These are phyloP conservation scores for Polygonum maritimum DNA, from an alignment of 148 eudicot species.

Conservation along the genomic window DNA sequence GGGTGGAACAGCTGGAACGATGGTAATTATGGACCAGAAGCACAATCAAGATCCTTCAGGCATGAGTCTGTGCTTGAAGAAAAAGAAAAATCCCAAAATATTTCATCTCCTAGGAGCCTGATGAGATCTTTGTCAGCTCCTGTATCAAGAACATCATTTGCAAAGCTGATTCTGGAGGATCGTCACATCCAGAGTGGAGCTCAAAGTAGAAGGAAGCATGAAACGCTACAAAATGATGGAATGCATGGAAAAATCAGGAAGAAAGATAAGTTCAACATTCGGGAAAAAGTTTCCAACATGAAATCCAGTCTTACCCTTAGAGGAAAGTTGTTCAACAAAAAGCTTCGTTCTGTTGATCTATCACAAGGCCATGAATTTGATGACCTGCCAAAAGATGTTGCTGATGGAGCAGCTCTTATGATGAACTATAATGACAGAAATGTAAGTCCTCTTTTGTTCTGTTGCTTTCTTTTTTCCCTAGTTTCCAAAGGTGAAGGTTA, in stretches of 20 bases:
- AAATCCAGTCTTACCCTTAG: conserved; percentile 52
- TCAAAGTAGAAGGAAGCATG: conserved; percentile 79
- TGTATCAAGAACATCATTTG: conserved; percentile 75
- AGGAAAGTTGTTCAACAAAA: conserved; percentile 64
- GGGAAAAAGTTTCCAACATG: conserved; percentile 65
- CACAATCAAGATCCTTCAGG: conserved; percentile 46
- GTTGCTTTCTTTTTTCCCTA: background rate
- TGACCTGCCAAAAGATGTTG: conserved; percentile 34
- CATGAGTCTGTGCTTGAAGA: conserved; percentile 24
- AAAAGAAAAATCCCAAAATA: conserved; percentile 23
- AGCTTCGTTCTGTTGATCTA: conserved; percentile 42
- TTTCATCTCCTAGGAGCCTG: conserved; percentile 60
- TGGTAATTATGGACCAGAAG: conserved; percentile 31
- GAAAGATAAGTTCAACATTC: conserved; percentile 63
- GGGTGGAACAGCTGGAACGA: conserved; percentile 29
- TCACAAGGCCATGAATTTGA: conserved; percentile 25
- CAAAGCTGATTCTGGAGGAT: conserved; percentile 86
- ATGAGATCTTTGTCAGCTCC: conserved; percentile 91
- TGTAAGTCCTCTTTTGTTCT: conserved; percentile 38
- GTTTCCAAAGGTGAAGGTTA: background rate
- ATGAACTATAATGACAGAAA: conserved; percentile 38
- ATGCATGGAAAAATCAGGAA: conserved; percentile 39
- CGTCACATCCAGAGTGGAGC: conserved; percentile 61
- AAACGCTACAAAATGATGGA: conserved; percentile 33
- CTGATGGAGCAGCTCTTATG: conserved; percentile 37